Percentiles rank a stretch among this genome's conserved stretches.
Evolutionary conservation across 345 rosid genomes (phyloP).

Genomic region (Tarenaya hassleriana): DNA sequence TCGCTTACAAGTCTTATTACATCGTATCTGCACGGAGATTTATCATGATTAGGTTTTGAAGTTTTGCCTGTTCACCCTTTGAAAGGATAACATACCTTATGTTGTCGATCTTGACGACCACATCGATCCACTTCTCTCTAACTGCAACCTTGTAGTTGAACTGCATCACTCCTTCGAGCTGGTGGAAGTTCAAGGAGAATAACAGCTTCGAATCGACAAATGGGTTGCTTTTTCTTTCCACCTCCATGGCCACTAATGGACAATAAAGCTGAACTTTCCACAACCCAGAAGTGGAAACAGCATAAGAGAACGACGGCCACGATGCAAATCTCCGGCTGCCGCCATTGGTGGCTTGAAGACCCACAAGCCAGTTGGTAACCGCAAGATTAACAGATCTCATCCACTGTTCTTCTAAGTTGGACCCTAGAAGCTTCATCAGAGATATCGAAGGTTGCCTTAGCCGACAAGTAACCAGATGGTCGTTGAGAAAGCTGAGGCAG

Average conservation of each 20-base stretch:
- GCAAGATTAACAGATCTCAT: constrained; percentile 77
- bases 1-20: constrained; percentile 45
- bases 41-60: background rate
- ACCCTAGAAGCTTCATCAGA: constrained; percentile 59
- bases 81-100: constrained; percentile 39
- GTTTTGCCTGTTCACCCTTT: background rate
- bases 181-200: constrained; percentile 77
- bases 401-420: constrained; percentile 84
- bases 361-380: constrained; percentile 64
- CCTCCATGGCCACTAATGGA: constrained; percentile 78
- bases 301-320: constrained; percentile 65
- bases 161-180: constrained; percentile 83
- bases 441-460: constrained; percentile 36
- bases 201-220: constrained; percentile 44
- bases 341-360: constrained; percentile 34
- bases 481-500: constrained; percentile 45
- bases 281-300: constrained; percentile 48
- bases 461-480: constrained; percentile 35
- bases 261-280: constrained; percentile 88
- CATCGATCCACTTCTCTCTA: constrained; percentile 52
- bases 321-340: no score
- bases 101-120: constrained; percentile 60
- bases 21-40: constrained; percentile 40
- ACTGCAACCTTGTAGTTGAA: constrained; percentile 48
- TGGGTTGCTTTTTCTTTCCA: constrained; percentile 44